Conservation (phyloP, 2,329 filamentous ascomycete species). For the Bipolaris oryzae region DNA sequence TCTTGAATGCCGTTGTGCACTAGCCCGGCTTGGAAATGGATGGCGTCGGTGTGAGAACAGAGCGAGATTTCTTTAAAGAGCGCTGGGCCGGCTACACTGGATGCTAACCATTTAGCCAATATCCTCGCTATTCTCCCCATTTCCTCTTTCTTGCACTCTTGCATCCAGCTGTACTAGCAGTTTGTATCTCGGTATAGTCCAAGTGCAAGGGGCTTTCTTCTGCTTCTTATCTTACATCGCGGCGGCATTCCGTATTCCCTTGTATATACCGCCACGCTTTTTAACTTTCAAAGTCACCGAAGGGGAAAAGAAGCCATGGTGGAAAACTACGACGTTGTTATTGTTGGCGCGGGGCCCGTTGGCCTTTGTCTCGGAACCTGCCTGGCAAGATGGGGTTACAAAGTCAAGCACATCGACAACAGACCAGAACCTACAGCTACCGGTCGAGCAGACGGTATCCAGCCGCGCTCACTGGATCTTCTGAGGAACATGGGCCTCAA, state of each 20-base stretch:
- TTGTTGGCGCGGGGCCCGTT: conserved; percentile 87
- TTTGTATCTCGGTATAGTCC: background rate
- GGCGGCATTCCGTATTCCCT: conserved; percentile 4
- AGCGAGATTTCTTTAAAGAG: conserved; percentile 19
- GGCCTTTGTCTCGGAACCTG: conserved; percentile 87
- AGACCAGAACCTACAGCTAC: conserved; percentile 82
- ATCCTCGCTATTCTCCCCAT: background rate
- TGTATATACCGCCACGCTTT: background rate
- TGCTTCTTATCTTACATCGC: conserved; percentile 7
- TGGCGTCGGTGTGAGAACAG: conserved; percentile 9
- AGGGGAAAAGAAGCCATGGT: conserved; percentile 17
- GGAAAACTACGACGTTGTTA: conserved; percentile 72
- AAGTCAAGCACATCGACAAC: conserved; percentile 94
- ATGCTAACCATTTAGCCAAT: background rate
- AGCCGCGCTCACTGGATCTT: conserved; percentile 85
- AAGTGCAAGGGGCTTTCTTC: conserved; percentile 4
- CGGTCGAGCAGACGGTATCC: conserved; percentile 88
- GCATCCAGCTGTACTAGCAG: background rate
- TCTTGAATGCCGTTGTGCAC: conserved; percentile 27
- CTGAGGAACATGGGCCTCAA: conserved; percentile 90
- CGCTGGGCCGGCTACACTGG: conserved; percentile 8
- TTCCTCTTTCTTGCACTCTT: background rate
- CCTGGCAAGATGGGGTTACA: conserved; percentile 90
- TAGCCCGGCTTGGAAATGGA: conserved; percentile 20
- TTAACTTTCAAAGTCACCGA: background rate